phyloP scores from a whole-genome alignment of 305 asterid genomes.

The Ajuga reptans region DNA sequence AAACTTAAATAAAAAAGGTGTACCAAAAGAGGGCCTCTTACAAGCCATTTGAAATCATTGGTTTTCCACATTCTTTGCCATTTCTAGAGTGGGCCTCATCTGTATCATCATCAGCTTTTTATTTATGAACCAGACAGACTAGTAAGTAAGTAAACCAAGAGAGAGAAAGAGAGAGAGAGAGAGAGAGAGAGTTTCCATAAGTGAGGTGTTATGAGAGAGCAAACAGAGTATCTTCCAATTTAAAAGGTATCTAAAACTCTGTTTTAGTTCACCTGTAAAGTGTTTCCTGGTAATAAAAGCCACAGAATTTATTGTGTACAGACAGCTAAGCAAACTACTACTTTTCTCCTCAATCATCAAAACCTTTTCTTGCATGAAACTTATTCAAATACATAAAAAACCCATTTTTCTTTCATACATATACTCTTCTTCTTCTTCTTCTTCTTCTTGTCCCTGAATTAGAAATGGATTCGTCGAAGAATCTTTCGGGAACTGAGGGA shows the following conservation, averaged over 20 bases:
- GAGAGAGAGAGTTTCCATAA: slow-evolving; percentile 21
- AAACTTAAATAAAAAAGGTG: slow-evolving; percentile 30
- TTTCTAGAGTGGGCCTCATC: slow-evolving; percentile 58
- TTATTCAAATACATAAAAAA: slow-evolving; percentile 25
- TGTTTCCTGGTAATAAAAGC: slow-evolving; percentile 41
- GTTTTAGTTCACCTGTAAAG: slow-evolving; percentile 46
- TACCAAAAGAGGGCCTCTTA: slow-evolving; percentile 33
- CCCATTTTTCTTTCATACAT: slow-evolving; percentile 21
- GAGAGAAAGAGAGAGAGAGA: background rate
- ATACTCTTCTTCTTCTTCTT: background rate
- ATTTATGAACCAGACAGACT: slow-evolving; percentile 65
- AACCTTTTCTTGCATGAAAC: slow-evolving; percentile 21
- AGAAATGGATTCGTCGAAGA: slow-evolving; percentile 54
- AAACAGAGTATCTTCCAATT: slow-evolving; percentile 30
- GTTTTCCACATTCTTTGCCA: slow-evolving; percentile 50
- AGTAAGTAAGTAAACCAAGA: slow-evolving; percentile 34
- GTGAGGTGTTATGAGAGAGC: slow-evolving; percentile 32
- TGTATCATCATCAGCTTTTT: slow-evolving; percentile 47
- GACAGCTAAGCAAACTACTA: slow-evolving; percentile 46
- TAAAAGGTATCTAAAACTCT: slow-evolving; percentile 22
- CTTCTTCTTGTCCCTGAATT: background rate
- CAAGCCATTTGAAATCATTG: slow-evolving; percentile 50
- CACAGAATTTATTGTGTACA: slow-evolving; percentile 56
- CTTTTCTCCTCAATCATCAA: slow-evolving; percentile 35
- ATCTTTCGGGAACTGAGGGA: slow-evolving; percentile 43